Evolutionary conservation across 495 filamentous ascomycete genomes (phyloP), one percentile per base, ranked within the genome.

Genomic region (Alectoria sarmentosa): DNA sequence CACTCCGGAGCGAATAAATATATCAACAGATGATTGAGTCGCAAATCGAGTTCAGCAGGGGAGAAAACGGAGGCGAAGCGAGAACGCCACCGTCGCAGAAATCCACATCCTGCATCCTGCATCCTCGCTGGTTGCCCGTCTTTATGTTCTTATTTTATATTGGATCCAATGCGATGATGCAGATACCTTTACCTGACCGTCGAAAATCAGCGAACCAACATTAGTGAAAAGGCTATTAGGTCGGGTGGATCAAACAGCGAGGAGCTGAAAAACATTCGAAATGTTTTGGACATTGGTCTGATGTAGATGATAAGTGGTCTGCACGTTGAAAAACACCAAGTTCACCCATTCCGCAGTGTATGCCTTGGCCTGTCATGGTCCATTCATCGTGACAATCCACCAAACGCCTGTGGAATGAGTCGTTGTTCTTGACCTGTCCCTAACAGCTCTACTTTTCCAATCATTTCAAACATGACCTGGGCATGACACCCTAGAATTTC

Each of bases 401-500:
- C 10, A 32, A 7, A 7, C 49, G 15, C 28, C 49, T 37, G 36
- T 37, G 10, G 36, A 37, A 4, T n/a, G n/a, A n/a, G n/a, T n/a
- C n/a, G n/a, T n/a, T n/a, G n/a, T n/a, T n/a, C n/a, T n/a, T n/a
- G n/a, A n/a, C n/a, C n/a, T n/a, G n/a, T n/a, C n/a, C n/a, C n/a
- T n/a, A n/a, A n/a, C n/a, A n/a, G n/a, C n/a, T n/a, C n/a, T n/a
- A n/a, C n/a, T n/a, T n/a, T n/a, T 46, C 17, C 30, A 41, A 19
- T 5, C 17, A 36, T 34, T 2, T 13, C 14, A 17, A 28, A 2
- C 26, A 13, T 17, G 17, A 10, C 15, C n/a, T n/a, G n/a, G n/a
- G n/a, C n/a, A n/a, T n/a, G 38, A 15, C 11, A n/a, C 19, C 37
- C 58, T 17, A 64, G n/a, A 64, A 57, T 14, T 64, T 54, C 9